A percentile compares a stretch with the other conserved stretches of the same genome.
These are phyloP conservation scores for Termitomyces bulborhizus DNA, from an alignment of 768 basidiomycete species.

Conservation along the genomic window DNA sequence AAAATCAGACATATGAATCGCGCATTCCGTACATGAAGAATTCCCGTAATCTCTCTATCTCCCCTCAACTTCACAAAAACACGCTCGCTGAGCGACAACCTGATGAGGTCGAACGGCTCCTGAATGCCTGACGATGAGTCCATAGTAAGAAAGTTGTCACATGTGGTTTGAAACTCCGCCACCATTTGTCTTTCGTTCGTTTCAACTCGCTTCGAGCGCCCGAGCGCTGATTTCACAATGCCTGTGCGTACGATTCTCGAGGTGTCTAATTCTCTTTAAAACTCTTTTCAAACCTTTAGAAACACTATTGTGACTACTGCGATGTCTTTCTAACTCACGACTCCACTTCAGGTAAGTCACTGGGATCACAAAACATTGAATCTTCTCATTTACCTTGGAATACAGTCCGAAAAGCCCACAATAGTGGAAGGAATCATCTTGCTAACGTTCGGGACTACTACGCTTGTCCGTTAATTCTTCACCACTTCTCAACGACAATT, in stretches of 20 bases:
- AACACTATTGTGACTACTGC: slow-evolving; percentile 93
- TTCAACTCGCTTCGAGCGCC: slow-evolving; percentile 6
- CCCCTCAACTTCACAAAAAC: slow-evolving; percentile 97
- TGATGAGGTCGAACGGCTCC: slow-evolving; percentile 96
- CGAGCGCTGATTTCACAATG: slow-evolving; percentile 38
- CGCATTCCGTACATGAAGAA: slow-evolving; percentile 71
- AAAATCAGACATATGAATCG: slow-evolving; percentile 6
- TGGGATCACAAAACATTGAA: not conserved
- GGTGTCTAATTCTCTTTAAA: not conserved
- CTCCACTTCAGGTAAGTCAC: slow-evolving; percentile 72
- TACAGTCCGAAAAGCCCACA: slow-evolving; percentile 94
- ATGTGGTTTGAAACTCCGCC: slow-evolving; percentile 26
- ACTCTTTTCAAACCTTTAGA: slow-evolving; percentile 34
- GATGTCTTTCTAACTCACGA: slow-evolving; percentile 95
- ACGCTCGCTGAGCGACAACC: slow-evolving; percentile 93
- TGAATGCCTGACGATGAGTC: slow-evolving; percentile 75
- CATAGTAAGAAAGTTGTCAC: slow-evolving; percentile 36
- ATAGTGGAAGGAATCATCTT: slow-evolving; percentile 94
- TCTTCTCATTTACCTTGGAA: slow-evolving; percentile 11
- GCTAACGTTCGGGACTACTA: slow-evolving; percentile 97
- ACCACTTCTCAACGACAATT: not conserved
- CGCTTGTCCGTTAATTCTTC: slow-evolving; percentile 54
- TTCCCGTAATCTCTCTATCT: slow-evolving; percentile 85
- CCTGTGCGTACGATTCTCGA: slow-evolving; percentile 42
- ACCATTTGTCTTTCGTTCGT: slow-evolving; percentile 4